A percentile compares a stretch with the other conserved stretches of the same genome.
phyloP scores from a whole-genome alignment of 1,284 basidiomycete genomes.

The Baeospora myosura region DNA sequence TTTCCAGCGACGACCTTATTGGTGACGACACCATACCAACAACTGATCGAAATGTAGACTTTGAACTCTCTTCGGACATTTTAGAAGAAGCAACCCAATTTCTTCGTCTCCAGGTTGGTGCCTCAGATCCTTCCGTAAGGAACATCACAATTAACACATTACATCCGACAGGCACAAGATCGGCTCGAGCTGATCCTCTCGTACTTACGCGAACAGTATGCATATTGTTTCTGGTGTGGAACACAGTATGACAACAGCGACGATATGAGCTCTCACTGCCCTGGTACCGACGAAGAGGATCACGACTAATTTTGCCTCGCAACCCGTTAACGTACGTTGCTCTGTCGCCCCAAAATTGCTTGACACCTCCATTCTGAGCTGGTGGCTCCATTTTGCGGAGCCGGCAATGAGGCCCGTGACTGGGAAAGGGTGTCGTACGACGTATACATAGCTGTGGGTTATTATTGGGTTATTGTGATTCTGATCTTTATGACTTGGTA shows the following conservation, averaged over 20 bases:
- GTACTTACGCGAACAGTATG: conserved; percentile 64
- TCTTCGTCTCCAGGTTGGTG: conserved; percentile 55
- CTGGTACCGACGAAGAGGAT: conserved; percentile 68
- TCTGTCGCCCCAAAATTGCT: no score
- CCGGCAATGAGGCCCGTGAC: no score
- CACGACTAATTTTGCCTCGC: conserved; percentile 73
- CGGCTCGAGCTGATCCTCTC: conserved; percentile 60
- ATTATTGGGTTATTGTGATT: no score
- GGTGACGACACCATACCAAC: conserved; percentile 19
- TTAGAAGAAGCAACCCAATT: conserved; percentile 64
- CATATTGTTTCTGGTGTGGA: conserved; percentile 87
- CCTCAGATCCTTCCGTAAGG: conserved; percentile 12
- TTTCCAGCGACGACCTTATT: conserved; percentile 25
- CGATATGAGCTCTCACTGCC: conserved; percentile 63
- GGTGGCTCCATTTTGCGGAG: no score
- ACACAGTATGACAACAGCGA: conserved; percentile 56
- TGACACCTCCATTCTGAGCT: no score
- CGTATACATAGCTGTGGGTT: no score
- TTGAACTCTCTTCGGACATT: conserved; percentile 43
- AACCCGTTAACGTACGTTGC: no score
- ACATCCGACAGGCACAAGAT: conserved; percentile 50
- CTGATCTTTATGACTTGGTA: no score
- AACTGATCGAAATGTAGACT: conserved; percentile 11
- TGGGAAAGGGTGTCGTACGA: no score
- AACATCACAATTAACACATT: conserved; percentile 5